Conservation (phyloP, 352 stramenopile genomes). For the Achlya hypogyna region DNA sequence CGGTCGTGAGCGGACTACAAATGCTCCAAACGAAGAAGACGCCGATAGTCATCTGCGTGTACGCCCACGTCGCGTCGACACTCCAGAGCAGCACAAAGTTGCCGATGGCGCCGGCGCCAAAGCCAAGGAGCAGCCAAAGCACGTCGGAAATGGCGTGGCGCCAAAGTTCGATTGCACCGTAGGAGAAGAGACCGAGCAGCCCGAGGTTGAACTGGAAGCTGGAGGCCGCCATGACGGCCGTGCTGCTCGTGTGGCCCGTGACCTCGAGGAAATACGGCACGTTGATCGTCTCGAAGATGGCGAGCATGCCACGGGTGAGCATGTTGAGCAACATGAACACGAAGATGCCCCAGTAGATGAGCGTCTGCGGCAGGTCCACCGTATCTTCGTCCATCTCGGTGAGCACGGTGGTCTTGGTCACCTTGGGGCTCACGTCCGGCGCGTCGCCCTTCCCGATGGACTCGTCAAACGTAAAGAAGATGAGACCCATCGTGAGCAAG, state of each 20-base stretch:
- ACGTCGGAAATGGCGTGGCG: slow-evolving; percentile 54
- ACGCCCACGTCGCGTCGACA: neutral
- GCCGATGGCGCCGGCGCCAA: slow-evolving; percentile 45
- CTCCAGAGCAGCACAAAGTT: slow-evolving; percentile 44
- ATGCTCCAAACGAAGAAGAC: slow-evolving; percentile 76
- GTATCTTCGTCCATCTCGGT: neutral
- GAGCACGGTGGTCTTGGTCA: neutral
- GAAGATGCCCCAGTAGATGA: slow-evolving; percentile 32
- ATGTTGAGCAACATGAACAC: slow-evolving; percentile 67
- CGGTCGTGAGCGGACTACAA: slow-evolving; percentile 67
- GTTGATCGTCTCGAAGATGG: slow-evolving; percentile 66
- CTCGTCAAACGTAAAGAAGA: slow-evolving; percentile 50
- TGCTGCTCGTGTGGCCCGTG: slow-evolving; percentile 26
- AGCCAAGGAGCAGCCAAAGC: slow-evolving; percentile 61
- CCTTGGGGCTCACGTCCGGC: slow-evolving; percentile 26
- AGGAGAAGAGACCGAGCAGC: slow-evolving; percentile 50
- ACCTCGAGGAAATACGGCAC: slow-evolving; percentile 42
- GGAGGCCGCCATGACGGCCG: slow-evolving; percentile 24
- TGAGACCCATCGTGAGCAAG: slow-evolving; percentile 48
- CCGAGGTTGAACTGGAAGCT: slow-evolving; percentile 47
- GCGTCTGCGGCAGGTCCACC: slow-evolving; percentile 26
- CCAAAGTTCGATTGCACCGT: slow-evolving; percentile 73
- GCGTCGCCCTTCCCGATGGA: slow-evolving; percentile 46
- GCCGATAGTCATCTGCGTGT: neutral
- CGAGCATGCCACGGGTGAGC: slow-evolving; percentile 47